Percentiles rank a stretch among this genome's conserved stretches.
Conservation (phyloP, 768 basidiomycete species). For the Phaeotremella fagi region DNA sequence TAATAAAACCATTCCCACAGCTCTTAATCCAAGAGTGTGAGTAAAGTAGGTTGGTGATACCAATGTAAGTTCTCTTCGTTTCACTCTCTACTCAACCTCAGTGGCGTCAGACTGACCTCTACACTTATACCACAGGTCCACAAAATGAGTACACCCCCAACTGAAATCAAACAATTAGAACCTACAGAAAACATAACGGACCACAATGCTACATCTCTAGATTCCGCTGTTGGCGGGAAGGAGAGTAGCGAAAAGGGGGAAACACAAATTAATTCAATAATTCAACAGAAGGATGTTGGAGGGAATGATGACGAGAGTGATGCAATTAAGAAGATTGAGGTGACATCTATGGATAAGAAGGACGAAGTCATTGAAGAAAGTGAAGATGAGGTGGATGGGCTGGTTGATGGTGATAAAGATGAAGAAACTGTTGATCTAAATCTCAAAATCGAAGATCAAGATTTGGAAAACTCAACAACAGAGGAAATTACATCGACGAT, state of each 20-base stretch:
- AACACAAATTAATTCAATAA: not conserved
- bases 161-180: not conserved
- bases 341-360: not conserved
- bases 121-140: too few species aligned
- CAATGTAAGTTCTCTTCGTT: too few species aligned
- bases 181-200: not conserved
- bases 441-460: not conserved
- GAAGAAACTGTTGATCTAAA: not conserved
- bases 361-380: not conserved
- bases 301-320: not conserved
- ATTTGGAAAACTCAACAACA: not conserved
- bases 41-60: too few species aligned
- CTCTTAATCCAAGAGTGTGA: too few species aligned
- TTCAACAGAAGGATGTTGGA: not conserved
- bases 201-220: not conserved
- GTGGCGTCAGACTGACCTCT: too few species aligned
- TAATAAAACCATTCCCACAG: too few species aligned
- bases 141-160: conserved; percentile 1
- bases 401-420: conserved; percentile 1
- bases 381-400: conserved; percentile 13
- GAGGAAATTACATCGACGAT: too few species aligned
- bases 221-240: not conserved
- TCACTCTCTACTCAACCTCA: too few species aligned
- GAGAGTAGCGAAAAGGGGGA: not conserved
- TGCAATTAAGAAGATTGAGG: not conserved